Evolutionary conservation across 768 basidiomycete genomes (phyloP).

Genomic region (Trametes cingulata): DNA sequence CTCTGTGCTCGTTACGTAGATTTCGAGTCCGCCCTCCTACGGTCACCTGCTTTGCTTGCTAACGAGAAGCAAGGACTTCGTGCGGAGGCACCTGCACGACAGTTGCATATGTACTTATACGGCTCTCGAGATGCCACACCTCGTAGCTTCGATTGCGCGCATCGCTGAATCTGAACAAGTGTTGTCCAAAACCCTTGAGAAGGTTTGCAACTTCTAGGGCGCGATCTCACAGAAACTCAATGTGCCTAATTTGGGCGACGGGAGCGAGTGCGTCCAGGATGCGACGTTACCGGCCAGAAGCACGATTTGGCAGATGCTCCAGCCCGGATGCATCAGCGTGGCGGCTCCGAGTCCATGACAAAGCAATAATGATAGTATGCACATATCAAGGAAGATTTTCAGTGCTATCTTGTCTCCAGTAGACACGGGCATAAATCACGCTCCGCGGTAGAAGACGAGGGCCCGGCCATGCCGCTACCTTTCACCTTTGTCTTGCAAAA

Average conservation of each 20-base stretch:
- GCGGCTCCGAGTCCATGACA: not conserved
- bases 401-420: slow-evolving; percentile 9
- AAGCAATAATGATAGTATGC: not conserved
- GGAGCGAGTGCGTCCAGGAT: not conserved
- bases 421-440: slow-evolving; percentile 16
- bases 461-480: not conserved
- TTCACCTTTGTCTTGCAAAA: slow-evolving; percentile 13
- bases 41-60: not conserved
- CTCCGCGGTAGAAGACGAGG: not conserved
- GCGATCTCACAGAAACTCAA: not conserved
- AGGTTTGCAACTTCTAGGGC: not conserved
- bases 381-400: not conserved
- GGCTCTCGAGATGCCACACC: slow-evolving; percentile 1
- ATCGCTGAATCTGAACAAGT: not conserved
- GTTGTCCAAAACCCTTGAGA: not conserved
- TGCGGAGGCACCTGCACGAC: not conserved
- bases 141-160: not conserved
- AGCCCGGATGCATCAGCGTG: not conserved
- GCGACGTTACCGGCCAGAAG: not conserved
- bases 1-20: slow-evolving; percentile 12
- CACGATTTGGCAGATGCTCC: not conserved
- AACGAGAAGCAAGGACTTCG: not conserved
- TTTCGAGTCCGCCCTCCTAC: not conserved
- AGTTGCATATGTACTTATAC: not conserved
- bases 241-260: not conserved